Conservation (phyloP, 208 protist genomes). For the Leishmania turanica region DNA sequence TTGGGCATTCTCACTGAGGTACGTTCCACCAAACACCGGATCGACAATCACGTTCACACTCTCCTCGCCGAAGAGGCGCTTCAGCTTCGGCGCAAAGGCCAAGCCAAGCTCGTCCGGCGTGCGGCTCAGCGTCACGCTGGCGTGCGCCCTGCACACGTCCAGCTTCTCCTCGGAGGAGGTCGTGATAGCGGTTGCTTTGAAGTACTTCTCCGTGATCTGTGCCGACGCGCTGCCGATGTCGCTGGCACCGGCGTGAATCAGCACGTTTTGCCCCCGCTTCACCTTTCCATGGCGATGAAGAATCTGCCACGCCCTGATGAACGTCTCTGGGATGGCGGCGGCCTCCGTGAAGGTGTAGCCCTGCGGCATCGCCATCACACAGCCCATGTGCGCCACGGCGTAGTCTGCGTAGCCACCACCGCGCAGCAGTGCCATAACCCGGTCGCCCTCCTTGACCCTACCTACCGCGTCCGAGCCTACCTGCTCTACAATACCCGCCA, state of each 20-base stretch:
- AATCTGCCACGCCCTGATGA: constrained; percentile 93
- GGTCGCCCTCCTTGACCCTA: constrained; percentile 77
- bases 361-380: constrained; percentile 81
- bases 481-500: constrained; percentile 76
- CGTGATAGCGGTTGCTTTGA: constrained; percentile 66
- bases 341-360: constrained; percentile 83
- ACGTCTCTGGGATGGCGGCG: constrained; percentile 91
- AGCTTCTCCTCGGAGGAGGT: constrained; percentile 76
- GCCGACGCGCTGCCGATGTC: constrained; percentile 83
- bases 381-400: constrained; percentile 60
- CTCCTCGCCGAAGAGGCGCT: constrained; percentile 41
- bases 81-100: constrained; percentile 66
- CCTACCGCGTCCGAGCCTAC: constrained; percentile 44
- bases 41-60: constrained; percentile 76
- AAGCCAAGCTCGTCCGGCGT: constrained; percentile 51
- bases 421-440: constrained; percentile 86
- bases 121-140: constrained; percentile 50
- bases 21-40: constrained; percentile 79
- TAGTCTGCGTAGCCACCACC: constrained; percentile 94
- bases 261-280: constrained; percentile 60
- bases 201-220: constrained; percentile 88
- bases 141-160: constrained; percentile 58
- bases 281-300: constrained; percentile 74
- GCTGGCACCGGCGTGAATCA: constrained; percentile 90
- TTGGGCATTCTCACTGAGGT: constrained; percentile 58